Percentiles rank a stretch among this genome's conserved stretches.
These are phyloP conservation scores for Tylopilus sp. DNA, from an alignment of 768 basidiomycete species.

Conservation along the genomic window DNA sequence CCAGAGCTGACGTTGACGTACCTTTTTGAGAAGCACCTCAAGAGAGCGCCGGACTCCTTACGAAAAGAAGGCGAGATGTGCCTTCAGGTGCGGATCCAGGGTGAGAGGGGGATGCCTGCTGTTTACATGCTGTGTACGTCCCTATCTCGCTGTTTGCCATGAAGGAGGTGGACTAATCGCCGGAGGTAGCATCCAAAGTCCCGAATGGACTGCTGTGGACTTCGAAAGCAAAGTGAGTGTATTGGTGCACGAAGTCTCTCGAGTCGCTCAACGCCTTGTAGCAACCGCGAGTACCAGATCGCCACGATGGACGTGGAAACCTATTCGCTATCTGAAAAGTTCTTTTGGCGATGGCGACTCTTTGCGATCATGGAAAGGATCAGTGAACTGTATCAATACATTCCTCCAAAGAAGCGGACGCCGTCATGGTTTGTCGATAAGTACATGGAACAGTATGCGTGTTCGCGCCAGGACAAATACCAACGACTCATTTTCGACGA, in stretches of 20 bases:
- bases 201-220: constrained; percentile 33
- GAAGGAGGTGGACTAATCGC: neutral
- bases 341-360: constrained; percentile 50
- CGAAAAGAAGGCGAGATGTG: constrained; percentile 15
- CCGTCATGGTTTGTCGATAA: constrained; percentile 48
- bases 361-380: constrained; percentile 46
- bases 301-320: constrained; percentile 44
- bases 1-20: constrained; percentile 34
- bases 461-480: constrained; percentile 23
- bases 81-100: constrained; percentile 43
- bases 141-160: neutral
- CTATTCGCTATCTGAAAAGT: constrained; percentile 42
- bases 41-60: constrained; percentile 12
- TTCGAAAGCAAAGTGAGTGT: constrained; percentile 28
- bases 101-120: constrained; percentile 38
- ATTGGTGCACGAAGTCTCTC: neutral
- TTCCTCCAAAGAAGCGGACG: constrained; percentile 37
- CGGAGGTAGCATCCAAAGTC: constrained; percentile 23
- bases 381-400: constrained; percentile 31
- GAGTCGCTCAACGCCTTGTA: constrained; percentile 20
- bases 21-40: constrained; percentile 30
- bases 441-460: constrained; percentile 35
- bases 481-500: constrained; percentile 37
- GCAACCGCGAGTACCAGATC: constrained; percentile 44
- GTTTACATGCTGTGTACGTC: constrained; percentile 39